These are phyloP conservation scores for Bipolaris sorokiniana DNA, from an alignment of 2,329 filamentous ascomycete genomes.

Conservation along the genomic window DNA sequence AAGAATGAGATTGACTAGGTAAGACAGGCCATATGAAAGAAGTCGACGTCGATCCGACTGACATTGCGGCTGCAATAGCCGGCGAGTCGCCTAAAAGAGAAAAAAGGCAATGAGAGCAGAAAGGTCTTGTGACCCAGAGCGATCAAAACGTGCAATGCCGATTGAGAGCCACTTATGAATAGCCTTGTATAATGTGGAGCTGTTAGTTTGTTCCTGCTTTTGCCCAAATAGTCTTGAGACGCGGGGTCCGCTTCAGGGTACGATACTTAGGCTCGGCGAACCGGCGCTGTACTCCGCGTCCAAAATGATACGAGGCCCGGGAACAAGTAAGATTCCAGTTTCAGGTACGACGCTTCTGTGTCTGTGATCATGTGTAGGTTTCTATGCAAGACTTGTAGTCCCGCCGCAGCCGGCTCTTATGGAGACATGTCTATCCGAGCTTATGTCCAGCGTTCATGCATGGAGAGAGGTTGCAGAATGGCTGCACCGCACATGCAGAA, in stretches of 20 bases:
- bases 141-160: neutral
- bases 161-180: neutral
- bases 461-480: neutral
- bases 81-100: neutral
- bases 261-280: neutral
- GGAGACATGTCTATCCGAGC: neutral
- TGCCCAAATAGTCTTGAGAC: neutral
- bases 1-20: conserved; percentile 5
- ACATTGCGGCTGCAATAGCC: neutral
- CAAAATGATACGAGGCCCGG: neutral
- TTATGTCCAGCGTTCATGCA: neutral
- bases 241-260: neutral
- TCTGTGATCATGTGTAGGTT: conserved; percentile 1
- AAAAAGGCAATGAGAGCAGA: neutral
- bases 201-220: neutral
- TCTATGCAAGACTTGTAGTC: neutral
- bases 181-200: neutral
- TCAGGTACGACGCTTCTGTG: neutral
- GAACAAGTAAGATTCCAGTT: neutral
- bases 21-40: neutral
- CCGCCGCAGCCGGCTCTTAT: neutral
- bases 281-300: neutral
- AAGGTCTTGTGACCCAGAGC: neutral
- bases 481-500: neutral
- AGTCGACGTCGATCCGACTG: neutral